Percentiles rank a stretch among this genome's conserved stretches.
Conservation (phyloP, 78 protist species). For the Bigelowiella natans region DNA sequence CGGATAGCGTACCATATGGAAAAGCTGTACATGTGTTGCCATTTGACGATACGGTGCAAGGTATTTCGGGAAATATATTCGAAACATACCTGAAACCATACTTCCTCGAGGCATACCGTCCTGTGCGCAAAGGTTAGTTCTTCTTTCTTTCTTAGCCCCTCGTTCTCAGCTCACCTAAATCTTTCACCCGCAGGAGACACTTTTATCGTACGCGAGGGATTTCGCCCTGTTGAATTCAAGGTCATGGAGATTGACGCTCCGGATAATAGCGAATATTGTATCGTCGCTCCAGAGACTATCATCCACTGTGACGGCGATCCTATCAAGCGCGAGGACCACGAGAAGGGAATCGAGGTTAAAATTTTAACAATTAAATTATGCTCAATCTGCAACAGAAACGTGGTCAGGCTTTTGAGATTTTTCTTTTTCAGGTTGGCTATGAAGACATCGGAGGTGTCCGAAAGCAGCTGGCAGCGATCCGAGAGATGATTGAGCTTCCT, state of each 20-base stretch:
- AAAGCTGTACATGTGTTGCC: slow-evolving; percentile 92
- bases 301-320: slow-evolving; percentile 99
- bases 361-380: too few species aligned
- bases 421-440: slow-evolving; percentile 80
- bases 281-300: slow-evolving; percentile 22
- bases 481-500: slow-evolving; percentile 98
- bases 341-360: slow-evolving; percentile 5
- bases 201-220: slow-evolving; percentile 89
- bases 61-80: slow-evolving; percentile 88
- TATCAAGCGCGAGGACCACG: slow-evolving; percentile 96
- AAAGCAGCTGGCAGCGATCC: slow-evolving; percentile 94
- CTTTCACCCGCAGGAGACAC: slow-evolving; percentile 33
- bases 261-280: slow-evolving; percentile 32
- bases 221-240: slow-evolving; percentile 99
- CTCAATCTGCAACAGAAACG: too few species aligned
- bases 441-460: slow-evolving; percentile 99
- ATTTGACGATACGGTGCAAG: slow-evolving; percentile 89
- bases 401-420: too few species aligned
- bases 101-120: slow-evolving; percentile 98
- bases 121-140: slow-evolving; percentile 74
- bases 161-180: not conserved
- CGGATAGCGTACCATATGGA: slow-evolving; percentile 65
- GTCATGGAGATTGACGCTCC: slow-evolving; percentile 95
- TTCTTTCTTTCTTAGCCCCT: slow-evolving; percentile 28
- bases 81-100: slow-evolving; percentile 94